Evolutionary conservation across 2,329 filamentous ascomycete species (phyloP).

Genomic region (Geosmithia morbida): DNA sequence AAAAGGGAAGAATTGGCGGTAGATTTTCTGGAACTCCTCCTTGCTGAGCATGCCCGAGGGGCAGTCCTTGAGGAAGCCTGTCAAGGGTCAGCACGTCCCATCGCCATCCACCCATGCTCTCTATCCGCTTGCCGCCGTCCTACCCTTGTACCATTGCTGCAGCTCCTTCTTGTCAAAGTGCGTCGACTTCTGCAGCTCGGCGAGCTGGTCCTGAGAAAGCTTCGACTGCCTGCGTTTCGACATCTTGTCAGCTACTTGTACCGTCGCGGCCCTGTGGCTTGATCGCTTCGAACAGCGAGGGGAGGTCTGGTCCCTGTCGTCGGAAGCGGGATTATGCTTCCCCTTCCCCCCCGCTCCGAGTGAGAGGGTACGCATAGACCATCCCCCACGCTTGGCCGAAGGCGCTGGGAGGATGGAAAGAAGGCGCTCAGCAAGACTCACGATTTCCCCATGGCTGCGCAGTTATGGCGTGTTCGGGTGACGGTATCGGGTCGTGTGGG

Average conservation of each 20-base stretch:
- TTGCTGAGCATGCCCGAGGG: slow-evolving; percentile 94
- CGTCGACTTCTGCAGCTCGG: slow-evolving; percentile 88
- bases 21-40: slow-evolving; percentile 99
- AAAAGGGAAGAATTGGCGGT: slow-evolving; percentile 98
- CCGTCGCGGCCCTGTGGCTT: too few species aligned
- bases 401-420: neutral
- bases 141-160: slow-evolving; percentile 99
- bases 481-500: neutral
- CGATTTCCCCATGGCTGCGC: slow-evolving; percentile 34
- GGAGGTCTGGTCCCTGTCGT: too few species aligned
- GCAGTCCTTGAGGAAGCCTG: slow-evolving; percentile 97
- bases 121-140: slow-evolving; percentile 9
- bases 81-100: too few species aligned
- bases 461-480: neutral
- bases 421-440: slow-evolving; percentile 27
- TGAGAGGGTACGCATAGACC: too few species aligned
- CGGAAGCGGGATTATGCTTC: too few species aligned
- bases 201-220: slow-evolving; percentile 90
- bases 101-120: too few species aligned
- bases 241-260: neutral
- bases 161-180: slow-evolving; percentile 99
- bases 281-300: too few species aligned
- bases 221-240: slow-evolving; percentile 69
- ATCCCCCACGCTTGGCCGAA: too few species aligned
- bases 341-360: too few species aligned